phyloP scores from a whole-genome alignment of 176 grass and related monocot genomes.

The Eragrostis nindensis region DNA sequence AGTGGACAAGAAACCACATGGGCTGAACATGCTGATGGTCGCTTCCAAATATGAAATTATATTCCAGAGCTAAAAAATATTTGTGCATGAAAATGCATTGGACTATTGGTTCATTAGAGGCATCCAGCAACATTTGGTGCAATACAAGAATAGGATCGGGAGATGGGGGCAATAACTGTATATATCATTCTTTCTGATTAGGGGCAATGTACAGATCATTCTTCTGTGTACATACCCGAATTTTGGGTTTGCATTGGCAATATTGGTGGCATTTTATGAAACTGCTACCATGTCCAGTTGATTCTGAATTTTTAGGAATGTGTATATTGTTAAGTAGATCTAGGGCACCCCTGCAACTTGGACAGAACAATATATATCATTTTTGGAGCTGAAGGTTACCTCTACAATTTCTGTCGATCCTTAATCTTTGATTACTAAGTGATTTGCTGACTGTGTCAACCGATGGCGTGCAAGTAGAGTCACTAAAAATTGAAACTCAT shows the following conservation, averaged over 20 bases:
- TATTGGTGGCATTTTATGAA: neutral
- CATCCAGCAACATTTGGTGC: neutral
- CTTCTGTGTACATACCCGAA: neutral
- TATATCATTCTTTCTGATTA: conserved; percentile 24
- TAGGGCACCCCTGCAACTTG: neutral
- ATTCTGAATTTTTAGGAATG: neutral
- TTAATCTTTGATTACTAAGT: neutral
- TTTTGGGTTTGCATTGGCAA: conserved; percentile 3
- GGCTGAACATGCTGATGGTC: neutral
- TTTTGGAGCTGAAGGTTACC: neutral
- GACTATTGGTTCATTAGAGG: neutral
- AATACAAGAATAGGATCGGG: neutral
- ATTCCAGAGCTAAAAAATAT: neutral
- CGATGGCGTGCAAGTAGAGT: no score
- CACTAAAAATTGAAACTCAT: no score
- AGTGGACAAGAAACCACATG: neutral
- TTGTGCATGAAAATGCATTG: neutral
- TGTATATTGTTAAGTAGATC: conserved; percentile 4
- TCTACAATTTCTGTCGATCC: neutral
- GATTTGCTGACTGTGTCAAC: neutral
- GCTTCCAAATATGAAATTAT: neutral
- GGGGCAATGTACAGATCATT: conserved; percentile 18
- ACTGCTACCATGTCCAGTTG: neutral
- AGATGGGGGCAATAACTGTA: conserved; percentile 5
- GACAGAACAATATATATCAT: neutral